Evolutionary conservation across 352 stramenopile species (phyloP).

Genomic region (Phytophthora gonapodyides): DNA sequence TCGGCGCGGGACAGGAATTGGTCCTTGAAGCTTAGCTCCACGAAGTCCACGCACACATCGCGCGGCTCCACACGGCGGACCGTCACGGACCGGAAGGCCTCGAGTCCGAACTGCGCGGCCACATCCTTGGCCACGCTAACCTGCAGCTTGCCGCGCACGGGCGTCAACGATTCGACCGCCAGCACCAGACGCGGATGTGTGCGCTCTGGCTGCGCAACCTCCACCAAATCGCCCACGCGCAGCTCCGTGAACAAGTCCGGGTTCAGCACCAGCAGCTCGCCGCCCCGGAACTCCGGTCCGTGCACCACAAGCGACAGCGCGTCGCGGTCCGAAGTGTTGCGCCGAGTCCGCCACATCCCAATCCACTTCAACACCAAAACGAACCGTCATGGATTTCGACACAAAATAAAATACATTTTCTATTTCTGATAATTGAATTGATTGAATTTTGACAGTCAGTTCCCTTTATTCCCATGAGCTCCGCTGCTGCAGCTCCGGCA

Average conservation of each 20-base stretch:
- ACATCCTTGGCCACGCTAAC: slow-evolving; percentile 81
- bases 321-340: slow-evolving; percentile 43
- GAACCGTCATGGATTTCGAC: neutral
- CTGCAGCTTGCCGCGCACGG: slow-evolving; percentile 74
- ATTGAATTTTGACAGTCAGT: neutral
- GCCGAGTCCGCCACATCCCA: slow-evolving; percentile 37
- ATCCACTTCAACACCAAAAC: slow-evolving; percentile 10
- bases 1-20: slow-evolving; percentile 92
- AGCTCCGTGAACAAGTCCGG: slow-evolving; percentile 72
- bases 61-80: slow-evolving; percentile 62
- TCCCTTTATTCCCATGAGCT: slow-evolving; percentile 11
- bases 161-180: slow-evolving; percentile 61
- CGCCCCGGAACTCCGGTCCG: slow-evolving; percentile 65
- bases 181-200: slow-evolving; percentile 67
- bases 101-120: slow-evolving; percentile 72
- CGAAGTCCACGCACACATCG: slow-evolving; percentile 76
- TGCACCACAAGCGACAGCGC: slow-evolving; percentile 74
- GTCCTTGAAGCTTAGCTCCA: slow-evolving; percentile 91
- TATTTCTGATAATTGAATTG: slow-evolving; percentile 3
- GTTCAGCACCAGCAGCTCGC: slow-evolving; percentile 77
- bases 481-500: neutral
- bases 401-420: neutral
- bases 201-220: slow-evolving; percentile 64
- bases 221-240: slow-evolving; percentile 59
- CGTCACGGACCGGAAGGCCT: slow-evolving; percentile 58